Base-by-base conservation (phyloP, 768 basidiomycete species). In the Xerocomellus amylosporus region DNA sequence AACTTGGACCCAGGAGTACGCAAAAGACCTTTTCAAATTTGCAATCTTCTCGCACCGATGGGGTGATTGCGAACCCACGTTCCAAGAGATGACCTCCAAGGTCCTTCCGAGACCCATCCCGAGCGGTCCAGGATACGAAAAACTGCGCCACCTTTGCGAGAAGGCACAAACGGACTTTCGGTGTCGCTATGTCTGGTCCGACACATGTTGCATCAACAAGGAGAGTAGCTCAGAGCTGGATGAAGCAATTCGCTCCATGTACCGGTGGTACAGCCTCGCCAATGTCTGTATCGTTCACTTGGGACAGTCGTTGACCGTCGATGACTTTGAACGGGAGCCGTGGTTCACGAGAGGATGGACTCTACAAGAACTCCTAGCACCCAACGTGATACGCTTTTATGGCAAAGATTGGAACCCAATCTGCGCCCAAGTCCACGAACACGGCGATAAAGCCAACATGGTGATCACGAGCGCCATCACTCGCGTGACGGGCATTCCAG, bases 311-410 rank as follows among this genome's bases (percentile, higher is more conserved):
- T 17, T n/a, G 24, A 41, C 51, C 14, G 39, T 63, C 40, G 62
- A 54, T 19, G 51, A 64, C 48, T 60, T 60, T 46, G 52, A 38
- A 0, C 20, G 22, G 9, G 57, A 61, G 0, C 49, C 51, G 7
- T 63, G 61, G 61, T 63, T 61, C 36, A 54, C 47, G 8, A 24
- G 58, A 13, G 51, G 58, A 6, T 59, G 58, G 58, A 59, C 57
- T 0, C 30, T 64, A 2, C 60, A 60, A 45, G 60, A 60, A 34
- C 52, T 64, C 5, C 39, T 61, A 24, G 60, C 60, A 3, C 57
- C 52, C 12, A 14, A 33, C 4, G 24, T 22, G 31, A 20, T 55
- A 1, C 54, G 38, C n/a, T 64, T 62, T 4, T 62, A 55, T 14
- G 62, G 62, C 13, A 49, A 33, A 37, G 28, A 53, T 10, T 60